These are phyloP conservation scores for Wallacemonas sp. DNA, from an alignment of 208 protist species.

Conservation along the genomic window DNA sequence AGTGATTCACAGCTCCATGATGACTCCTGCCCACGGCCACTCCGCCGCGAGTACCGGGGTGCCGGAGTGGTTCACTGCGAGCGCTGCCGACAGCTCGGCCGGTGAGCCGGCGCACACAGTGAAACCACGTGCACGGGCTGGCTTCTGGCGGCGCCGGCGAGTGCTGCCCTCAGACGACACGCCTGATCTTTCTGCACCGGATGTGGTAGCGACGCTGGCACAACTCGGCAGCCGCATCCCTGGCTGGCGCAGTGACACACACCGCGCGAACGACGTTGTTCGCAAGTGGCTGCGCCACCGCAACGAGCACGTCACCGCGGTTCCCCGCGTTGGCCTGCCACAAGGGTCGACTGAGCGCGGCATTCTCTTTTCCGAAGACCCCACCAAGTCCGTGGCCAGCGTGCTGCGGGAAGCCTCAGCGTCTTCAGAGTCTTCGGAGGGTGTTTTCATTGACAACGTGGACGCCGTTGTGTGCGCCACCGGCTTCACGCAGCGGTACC, in stretches of 20 bases:
- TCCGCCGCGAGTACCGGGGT: not conserved
- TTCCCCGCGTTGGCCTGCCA: constrained; percentile 41
- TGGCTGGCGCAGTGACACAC: constrained; percentile 45
- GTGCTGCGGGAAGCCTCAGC: constrained; percentile 14
- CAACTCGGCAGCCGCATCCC: constrained; percentile 30
- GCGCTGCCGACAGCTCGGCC: not conserved
- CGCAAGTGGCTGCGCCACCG: constrained; percentile 54
- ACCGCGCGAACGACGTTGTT: constrained; percentile 45
- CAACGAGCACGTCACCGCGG: constrained; percentile 24
- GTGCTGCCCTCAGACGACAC: no score
- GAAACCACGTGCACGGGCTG: not conserved
- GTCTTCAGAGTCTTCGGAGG: not conserved
- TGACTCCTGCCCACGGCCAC: not conserved
- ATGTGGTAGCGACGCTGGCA: constrained; percentile 29
- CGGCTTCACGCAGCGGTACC: constrained; percentile 67
- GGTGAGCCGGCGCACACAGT: not conserved
- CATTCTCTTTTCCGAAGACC: constrained; percentile 47
- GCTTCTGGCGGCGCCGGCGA: not conserved
- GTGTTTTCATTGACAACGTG: constrained; percentile 63
- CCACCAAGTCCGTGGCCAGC: constrained; percentile 26
- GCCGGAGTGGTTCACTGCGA: not conserved
- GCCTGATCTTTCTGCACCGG: constrained; percentile 19
- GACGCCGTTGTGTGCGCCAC: constrained; percentile 84
- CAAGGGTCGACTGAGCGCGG: constrained; percentile 33
- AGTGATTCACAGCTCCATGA: constrained; percentile 67